These are phyloP conservation scores for Streptanthus diversifolius DNA, from an alignment of 345 rosid species.

Conservation along the genomic window DNA sequence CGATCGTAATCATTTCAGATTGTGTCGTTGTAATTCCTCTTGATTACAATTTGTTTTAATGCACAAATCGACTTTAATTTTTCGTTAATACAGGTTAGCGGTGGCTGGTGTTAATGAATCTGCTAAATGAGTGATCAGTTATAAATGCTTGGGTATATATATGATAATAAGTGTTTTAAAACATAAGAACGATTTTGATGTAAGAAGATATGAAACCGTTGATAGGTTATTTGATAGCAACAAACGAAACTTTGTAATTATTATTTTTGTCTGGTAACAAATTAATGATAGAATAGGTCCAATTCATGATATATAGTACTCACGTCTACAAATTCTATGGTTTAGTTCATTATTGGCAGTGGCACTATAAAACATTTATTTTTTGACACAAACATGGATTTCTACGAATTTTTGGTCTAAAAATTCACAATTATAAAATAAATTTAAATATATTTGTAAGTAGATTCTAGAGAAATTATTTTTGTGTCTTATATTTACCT, in stretches of 20 bases:
- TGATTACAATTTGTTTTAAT: background rate
- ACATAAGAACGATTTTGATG: background rate
- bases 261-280: background rate
- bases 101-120: background rate
- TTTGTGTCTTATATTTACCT: background rate
- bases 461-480: background rate
- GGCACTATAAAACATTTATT: background rate
- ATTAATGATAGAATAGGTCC: background rate
- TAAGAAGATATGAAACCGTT: background rate
- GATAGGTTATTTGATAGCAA: background rate
- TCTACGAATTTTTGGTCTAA: background rate
- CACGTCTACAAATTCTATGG: background rate
- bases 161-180: background rate
- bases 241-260: background rate
- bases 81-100: background rate
- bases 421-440: background rate
- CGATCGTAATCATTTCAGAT: constrained; percentile 1
- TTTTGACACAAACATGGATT: background rate
- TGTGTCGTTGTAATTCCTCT: background rate
- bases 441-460: background rate
- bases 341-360: background rate
- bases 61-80: background rate
- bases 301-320: background rate
- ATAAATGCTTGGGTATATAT: background rate
- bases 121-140: background rate